Evolutionary conservation across 2,329 filamentous ascomycete species (phyloP).

Genomic region (Monosporascus sp.): DNA sequence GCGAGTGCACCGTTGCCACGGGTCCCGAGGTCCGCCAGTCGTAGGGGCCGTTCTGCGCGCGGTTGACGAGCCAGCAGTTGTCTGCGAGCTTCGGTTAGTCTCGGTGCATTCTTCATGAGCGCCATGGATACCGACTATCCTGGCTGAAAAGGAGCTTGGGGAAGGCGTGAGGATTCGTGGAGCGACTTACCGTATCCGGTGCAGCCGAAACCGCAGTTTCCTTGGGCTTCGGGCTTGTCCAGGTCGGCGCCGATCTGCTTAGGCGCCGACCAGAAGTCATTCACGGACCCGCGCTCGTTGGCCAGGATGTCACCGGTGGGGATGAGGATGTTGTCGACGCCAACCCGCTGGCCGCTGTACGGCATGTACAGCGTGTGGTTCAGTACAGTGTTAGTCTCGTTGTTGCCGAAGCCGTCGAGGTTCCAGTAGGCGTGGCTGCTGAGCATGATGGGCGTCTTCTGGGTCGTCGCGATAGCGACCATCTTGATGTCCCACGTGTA

Average conservation of each 20-base stretch:
- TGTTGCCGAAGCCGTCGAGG: slow-evolving; percentile 72
- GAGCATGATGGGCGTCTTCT: slow-evolving; percentile 80
- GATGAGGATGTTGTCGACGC: slow-evolving; percentile 65
- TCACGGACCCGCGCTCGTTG: slow-evolving; percentile 62
- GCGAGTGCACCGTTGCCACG: slow-evolving; percentile 62
- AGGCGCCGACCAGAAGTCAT: slow-evolving; percentile 76
- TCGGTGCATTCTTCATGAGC: background rate
- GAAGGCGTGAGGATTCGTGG: background rate
- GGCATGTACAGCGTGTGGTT: slow-evolving; percentile 72
- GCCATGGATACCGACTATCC: too few species aligned
- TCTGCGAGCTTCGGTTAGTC: slow-evolving; percentile 33
- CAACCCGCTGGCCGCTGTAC: slow-evolving; percentile 65
- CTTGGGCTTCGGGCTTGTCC: slow-evolving; percentile 53
- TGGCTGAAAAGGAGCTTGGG: background rate
- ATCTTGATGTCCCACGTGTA: slow-evolving; percentile 70
- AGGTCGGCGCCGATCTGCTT: slow-evolving; percentile 75
- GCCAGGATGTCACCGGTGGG: slow-evolving; percentile 71
- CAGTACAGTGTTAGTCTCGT: slow-evolving; percentile 57
- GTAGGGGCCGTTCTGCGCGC: slow-evolving; percentile 49
- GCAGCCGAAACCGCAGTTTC: slow-evolving; percentile 78
- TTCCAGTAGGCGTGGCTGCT: slow-evolving; percentile 76
- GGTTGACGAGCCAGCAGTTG: slow-evolving; percentile 66
- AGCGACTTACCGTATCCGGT: slow-evolving; percentile 68
- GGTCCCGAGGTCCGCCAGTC: slow-evolving; percentile 56
- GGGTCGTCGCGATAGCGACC: slow-evolving; percentile 62